Evolutionary conservation across 176 grass and related monocot species (phyloP).

Genomic region (Pharus latifolius): DNA sequence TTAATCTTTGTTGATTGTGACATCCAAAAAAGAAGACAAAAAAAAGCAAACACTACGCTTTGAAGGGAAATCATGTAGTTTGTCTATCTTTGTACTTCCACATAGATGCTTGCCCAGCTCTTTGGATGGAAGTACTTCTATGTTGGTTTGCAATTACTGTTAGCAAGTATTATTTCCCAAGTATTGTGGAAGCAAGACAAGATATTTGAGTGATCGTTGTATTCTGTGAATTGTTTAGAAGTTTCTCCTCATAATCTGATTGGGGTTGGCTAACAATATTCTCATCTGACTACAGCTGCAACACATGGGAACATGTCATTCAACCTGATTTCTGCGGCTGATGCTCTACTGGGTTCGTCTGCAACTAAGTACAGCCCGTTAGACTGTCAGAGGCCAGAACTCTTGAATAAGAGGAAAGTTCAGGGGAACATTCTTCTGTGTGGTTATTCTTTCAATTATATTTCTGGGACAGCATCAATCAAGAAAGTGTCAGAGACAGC

Average conservation of each 20-base stretch:
- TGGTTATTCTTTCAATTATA: constrained; percentile 95
- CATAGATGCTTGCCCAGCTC: background rate
- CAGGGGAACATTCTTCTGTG: constrained; percentile 89
- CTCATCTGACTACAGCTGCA: constrained; percentile 48
- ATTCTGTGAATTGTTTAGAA: constrained; percentile 2
- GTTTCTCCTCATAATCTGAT: too few relatives aligned
- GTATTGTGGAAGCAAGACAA: background rate
- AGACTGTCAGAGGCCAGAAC: constrained; percentile 89
- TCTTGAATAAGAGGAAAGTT: constrained; percentile 82
- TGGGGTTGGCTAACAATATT: constrained; percentile 3
- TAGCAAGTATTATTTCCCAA: background rate
- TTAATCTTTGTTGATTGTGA: too few relatives aligned
- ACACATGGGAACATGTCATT: constrained; percentile 87
- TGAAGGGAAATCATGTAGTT: background rate
- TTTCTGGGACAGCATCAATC: constrained; percentile 95
- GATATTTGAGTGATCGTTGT: background rate
- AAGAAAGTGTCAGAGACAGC: constrained; percentile 87
- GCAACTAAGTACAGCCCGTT: constrained; percentile 73
- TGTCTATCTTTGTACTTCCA: background rate
- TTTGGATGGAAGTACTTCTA: background rate
- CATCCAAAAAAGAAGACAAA: too few relatives aligned
- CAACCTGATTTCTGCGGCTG: constrained; percentile 63
- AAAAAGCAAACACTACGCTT: background rate
- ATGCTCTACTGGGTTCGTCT: constrained; percentile 76
- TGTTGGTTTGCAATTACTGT: background rate